phyloP scores from a whole-genome alignment of 1,284 basidiomycete species.

The Microbotryum scabiosae region DNA sequence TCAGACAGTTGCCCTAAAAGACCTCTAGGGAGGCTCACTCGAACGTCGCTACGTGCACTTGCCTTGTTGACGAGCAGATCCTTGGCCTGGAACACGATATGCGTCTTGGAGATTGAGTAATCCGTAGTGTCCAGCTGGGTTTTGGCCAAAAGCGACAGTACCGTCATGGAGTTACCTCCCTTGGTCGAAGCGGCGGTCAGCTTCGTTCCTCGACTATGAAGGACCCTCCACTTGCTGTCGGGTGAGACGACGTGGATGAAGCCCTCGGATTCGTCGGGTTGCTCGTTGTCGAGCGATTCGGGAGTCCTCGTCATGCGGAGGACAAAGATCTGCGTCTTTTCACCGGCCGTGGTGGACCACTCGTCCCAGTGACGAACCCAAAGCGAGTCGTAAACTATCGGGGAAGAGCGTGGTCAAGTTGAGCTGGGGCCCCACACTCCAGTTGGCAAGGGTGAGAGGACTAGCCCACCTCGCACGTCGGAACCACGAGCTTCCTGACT shows the following conservation, averaged over 20 bases:
- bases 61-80: slow-evolving; percentile 55
- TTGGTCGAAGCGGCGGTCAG: slow-evolving; percentile 32
- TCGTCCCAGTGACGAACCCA: slow-evolving; percentile 83
- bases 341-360: slow-evolving; percentile 59
- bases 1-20: too few species aligned
- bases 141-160: slow-evolving; percentile 22
- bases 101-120: slow-evolving; percentile 59
- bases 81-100: slow-evolving; percentile 75
- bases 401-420: slow-evolving; percentile 40
- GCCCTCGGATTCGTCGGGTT: slow-evolving; percentile 46
- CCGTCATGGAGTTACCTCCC: neutral
- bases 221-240: neutral
- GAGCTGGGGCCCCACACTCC: neutral
- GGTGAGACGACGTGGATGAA: too few species aligned
- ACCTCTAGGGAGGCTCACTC: too few species aligned
- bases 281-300: slow-evolving; percentile 28
- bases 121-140: slow-evolving; percentile 52
- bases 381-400: slow-evolving; percentile 62
- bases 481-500: slow-evolving; percentile 25
- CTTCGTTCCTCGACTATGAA: slow-evolving; percentile 40
- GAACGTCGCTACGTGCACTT: too few species aligned
- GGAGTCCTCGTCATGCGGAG: slow-evolving; percentile 29
- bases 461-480: slow-evolving; percentile 47
- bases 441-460: slow-evolving; percentile 62
- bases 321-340: slow-evolving; percentile 56